Base-by-base conservation (phyloP, 352 stramenopile genomes). In the Pythium utonaiense region DNA sequence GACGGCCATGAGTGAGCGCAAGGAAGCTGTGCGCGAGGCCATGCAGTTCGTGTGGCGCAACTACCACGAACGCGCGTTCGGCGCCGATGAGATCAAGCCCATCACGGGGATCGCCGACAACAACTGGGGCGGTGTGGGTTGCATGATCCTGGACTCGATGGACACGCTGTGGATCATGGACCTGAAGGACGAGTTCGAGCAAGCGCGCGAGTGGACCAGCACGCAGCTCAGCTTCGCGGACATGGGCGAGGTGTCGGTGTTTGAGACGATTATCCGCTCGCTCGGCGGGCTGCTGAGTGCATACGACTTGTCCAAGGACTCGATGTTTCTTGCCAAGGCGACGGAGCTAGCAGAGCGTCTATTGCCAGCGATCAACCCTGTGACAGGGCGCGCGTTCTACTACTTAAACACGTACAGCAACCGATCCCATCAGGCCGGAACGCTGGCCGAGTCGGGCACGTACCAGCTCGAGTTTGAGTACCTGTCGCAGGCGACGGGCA, bases 261-360 rank as follows among this genome's bases (percentile, higher is more conserved):
- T 99, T 78, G 98, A 99, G 82, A 99, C 96, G 4, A 99, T 97
- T 40, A 99, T 99, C 80, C 92, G 97, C 19, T 90, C 91, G 62
- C 78, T 99, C 6, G 98, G 97, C n/a, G 98, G 98, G 10, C 77
- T 99, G 3, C 83, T 99, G 17, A 93, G 91, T 31, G 97, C 97
- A 1, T 99, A 98, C 73, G 88, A 97, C 62, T 66, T 99, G 44
- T 91, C 93, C 16, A 53, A 68, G 1, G 88, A 97, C 69, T 41
- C 14, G 1, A 61, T 93, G 17, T 98, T 99, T 68, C 83, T 98
- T 28, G 69, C 92, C 19, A 96, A 98, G 62, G 96, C 96, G 9
- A 61, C 83, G 25, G 95, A 99, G 66, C 81, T 99, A 38, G 96
- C 90, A 44, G 77, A 97, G 27, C 62, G 88, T 25, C 67, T 99